Percentiles rank a stretch among this genome's conserved stretches.
phyloP scores from a whole-genome alignment of 164 flowering plant species.

The Tetrastigma voinierianum region DNA sequence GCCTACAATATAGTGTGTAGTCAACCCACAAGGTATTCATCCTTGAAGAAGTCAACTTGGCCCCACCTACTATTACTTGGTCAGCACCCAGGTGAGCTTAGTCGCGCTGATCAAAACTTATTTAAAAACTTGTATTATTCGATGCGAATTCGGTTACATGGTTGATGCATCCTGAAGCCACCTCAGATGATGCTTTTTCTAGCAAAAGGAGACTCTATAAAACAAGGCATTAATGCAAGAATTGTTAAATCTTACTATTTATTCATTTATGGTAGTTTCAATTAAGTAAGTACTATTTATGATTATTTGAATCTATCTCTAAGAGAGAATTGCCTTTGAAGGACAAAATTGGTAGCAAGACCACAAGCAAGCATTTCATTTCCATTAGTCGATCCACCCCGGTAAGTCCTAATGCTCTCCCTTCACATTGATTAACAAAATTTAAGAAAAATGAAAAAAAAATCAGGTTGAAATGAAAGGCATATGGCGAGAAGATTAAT shows the following conservation, averaged over 20 bases:
- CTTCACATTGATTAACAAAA: background rate
- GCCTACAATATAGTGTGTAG: too few relatives aligned
- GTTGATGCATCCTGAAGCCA: background rate
- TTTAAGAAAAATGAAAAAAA: too few relatives aligned
- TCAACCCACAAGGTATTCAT: too few relatives aligned
- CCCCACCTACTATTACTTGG: too few relatives aligned
- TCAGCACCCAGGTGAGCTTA: too few relatives aligned
- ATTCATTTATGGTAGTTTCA: background rate
- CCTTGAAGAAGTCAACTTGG: too few relatives aligned
- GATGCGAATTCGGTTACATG: too few relatives aligned
- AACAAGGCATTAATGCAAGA: background rate
- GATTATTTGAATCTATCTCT: background rate
- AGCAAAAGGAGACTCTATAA: conserved; percentile 19
- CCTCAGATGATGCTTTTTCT: background rate
- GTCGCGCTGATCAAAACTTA: too few relatives aligned
- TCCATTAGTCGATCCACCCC: conserved; percentile 15
- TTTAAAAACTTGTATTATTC: too few relatives aligned
- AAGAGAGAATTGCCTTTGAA: conserved; percentile 22
- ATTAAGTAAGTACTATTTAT: too few relatives aligned
- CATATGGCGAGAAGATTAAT: too few relatives aligned
- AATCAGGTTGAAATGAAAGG: too few relatives aligned
- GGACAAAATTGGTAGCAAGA: conserved; percentile 16
- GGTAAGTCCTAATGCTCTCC: conserved; percentile 19
- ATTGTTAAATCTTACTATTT: background rate
- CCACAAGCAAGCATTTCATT: conserved; percentile 22